phyloP scores from a whole-genome alignment of 2,329 filamentous ascomycete species.

The Alternaria solani region DNA sequence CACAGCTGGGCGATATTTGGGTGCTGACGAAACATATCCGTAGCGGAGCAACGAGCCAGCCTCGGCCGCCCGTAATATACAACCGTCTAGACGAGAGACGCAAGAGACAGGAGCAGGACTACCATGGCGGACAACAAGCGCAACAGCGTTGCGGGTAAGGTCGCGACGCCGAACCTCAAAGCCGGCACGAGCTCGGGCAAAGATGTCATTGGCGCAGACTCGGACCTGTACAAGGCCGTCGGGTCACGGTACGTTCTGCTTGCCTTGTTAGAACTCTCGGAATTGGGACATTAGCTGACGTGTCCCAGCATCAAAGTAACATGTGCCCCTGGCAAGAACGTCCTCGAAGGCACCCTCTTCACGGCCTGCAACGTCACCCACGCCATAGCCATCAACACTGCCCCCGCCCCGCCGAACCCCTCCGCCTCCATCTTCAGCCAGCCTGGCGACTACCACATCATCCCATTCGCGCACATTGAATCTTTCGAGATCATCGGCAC shows the following conservation, averaged over 20 bases:
- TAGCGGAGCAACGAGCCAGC: slow-evolving; percentile 12
- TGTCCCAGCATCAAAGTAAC: slow-evolving; percentile 64
- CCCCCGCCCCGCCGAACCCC: slow-evolving; percentile 54
- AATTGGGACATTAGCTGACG: slow-evolving; percentile 20
- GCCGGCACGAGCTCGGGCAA: slow-evolving; percentile 51
- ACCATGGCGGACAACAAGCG: slow-evolving; percentile 67
- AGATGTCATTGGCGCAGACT: slow-evolving; percentile 60
- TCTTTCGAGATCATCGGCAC: slow-evolving; percentile 62
- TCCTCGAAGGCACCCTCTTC: slow-evolving; percentile 69
- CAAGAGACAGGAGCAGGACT: slow-evolving; percentile 58
- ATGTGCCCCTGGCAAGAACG: slow-evolving; percentile 60
- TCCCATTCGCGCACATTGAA: slow-evolving; percentile 67
- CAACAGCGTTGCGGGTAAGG: slow-evolving; percentile 62
- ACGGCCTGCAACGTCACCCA: slow-evolving; percentile 68
- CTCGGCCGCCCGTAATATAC: slow-evolving; percentile 29
- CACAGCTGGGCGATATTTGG: slow-evolving; percentile 19
- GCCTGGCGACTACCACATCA: slow-evolving; percentile 66
- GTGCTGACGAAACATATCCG: slow-evolving; percentile 21
- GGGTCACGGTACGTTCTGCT: slow-evolving; percentile 63
- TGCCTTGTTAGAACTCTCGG: not conserved
- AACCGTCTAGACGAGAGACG: slow-evolving; percentile 44
- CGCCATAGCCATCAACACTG: slow-evolving; percentile 67
- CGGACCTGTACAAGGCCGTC: slow-evolving; percentile 66
- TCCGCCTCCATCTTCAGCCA: slow-evolving; percentile 50
- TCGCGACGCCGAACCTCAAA: slow-evolving; percentile 59